A percentile compares a stretch with the other conserved stretches of the same genome.
Evolutionary conservation across 2,329 filamentous ascomycete genomes (phyloP).

Genomic region (Exophiala phaeomuriformis): DNA sequence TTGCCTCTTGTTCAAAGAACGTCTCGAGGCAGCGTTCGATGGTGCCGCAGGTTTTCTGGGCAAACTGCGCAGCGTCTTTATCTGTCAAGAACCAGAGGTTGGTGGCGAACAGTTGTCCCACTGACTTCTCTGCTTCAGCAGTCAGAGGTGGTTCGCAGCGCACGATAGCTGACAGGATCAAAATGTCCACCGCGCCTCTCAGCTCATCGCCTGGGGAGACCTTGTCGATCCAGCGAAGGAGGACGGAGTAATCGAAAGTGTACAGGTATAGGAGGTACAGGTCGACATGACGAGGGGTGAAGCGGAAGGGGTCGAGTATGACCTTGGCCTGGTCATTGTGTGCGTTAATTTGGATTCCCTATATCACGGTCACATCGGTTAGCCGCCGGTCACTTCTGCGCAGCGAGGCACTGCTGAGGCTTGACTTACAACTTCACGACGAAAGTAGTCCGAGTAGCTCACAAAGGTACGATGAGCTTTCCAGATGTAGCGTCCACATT

Average conservation of each 20-base stretch:
- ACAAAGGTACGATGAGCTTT: conserved; percentile 5
- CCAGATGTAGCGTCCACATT: conserved; percentile 27
- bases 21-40: neutral
- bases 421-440: neutral
- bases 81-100: neutral
- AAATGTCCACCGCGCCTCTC: neutral
- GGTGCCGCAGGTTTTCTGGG: neutral
- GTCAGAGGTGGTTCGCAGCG: neutral
- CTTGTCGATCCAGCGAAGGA: neutral
- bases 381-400: too few species aligned
- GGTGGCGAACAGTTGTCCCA: neutral
- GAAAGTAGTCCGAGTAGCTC: neutral
- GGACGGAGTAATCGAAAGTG: neutral
- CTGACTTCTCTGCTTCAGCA: neutral
- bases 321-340: neutral
- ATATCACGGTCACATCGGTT: neutral
- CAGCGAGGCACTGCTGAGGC: too few species aligned
- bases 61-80: neutral
- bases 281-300: neutral
- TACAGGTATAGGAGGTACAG: conserved; percentile 2
- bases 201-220: neutral
- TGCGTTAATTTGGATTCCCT: neutral
- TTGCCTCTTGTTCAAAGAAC: conserved; percentile 2
- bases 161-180: neutral
- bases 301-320: neutral